Conservation (phyloP, 2,329 filamentous ascomycete species). For the Tetracladium maxilliforme region DNA sequence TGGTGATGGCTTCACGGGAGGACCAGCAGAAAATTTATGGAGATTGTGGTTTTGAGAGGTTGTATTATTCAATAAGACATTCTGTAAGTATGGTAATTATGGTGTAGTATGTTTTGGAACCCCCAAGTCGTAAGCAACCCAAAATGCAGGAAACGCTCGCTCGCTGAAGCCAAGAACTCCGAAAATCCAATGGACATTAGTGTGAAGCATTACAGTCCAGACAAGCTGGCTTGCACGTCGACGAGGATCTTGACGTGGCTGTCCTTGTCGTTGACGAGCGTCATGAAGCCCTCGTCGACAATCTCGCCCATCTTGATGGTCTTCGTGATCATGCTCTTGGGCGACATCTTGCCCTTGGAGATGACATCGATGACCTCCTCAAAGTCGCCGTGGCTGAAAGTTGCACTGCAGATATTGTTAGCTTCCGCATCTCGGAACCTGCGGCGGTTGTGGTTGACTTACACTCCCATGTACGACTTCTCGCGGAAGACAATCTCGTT, state of each 20-base stretch:
- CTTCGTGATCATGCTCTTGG: constrained; percentile 44
- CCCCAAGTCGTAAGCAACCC: too few relatives aligned
- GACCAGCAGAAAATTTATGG: too few relatives aligned
- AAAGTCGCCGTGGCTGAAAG: too few relatives aligned
- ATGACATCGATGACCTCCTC: constrained; percentile 39
- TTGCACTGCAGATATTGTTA: constrained; percentile 26
- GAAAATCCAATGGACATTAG: too few relatives aligned
- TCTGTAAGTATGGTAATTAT: too few relatives aligned
- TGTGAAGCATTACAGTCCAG: too few relatives aligned
- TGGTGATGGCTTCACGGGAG: too few relatives aligned
- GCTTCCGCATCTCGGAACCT: not conserved
- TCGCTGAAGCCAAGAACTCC: too few relatives aligned
- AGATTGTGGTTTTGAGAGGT: too few relatives aligned
- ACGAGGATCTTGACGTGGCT: constrained; percentile 49
- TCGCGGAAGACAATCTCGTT: constrained; percentile 38
- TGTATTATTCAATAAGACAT: too few relatives aligned
- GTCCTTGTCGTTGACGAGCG: constrained; percentile 42
- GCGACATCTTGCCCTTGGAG: constrained; percentile 24
- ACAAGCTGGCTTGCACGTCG: constrained; percentile 20
- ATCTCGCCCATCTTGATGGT: constrained; percentile 38
- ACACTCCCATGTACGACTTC: constrained; percentile 28
- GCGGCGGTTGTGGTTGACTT: constrained; percentile 12
- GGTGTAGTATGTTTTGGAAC: too few relatives aligned
- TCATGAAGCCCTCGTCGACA: constrained; percentile 39
- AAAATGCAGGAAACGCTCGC: too few relatives aligned